These are phyloP conservation scores for Aspergillus cejpii DNA, from an alignment of 2,329 filamentous ascomycete species.

Conservation along the genomic window DNA sequence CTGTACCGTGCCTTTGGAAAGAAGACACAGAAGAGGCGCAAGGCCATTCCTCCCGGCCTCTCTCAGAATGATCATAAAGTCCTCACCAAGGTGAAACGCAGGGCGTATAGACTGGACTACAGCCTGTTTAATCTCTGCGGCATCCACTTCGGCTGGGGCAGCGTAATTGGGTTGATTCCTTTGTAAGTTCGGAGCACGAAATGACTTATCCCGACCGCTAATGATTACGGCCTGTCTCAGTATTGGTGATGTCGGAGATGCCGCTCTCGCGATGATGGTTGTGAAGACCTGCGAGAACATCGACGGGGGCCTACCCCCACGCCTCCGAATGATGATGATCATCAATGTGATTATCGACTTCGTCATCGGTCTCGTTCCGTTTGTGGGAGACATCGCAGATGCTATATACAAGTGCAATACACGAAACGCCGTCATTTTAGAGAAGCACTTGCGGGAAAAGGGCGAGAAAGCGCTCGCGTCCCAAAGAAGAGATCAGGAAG, in stretches of 20 bases:
- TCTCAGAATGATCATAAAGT: constrained; percentile 74
- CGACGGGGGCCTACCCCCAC: constrained; percentile 61
- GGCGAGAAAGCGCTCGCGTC: constrained; percentile 30
- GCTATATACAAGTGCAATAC: constrained; percentile 46
- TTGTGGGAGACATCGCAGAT: constrained; percentile 45
- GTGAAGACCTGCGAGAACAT: constrained; percentile 65
- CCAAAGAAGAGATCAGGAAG: constrained; percentile 19
- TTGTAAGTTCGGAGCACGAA: constrained; percentile 54
- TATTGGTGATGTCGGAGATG: constrained; percentile 68
- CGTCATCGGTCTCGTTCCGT: constrained; percentile 46
- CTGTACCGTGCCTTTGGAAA: constrained; percentile 58
- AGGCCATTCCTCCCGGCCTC: constrained; percentile 74
- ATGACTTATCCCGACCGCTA: not conserved
- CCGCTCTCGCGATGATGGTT: constrained; percentile 67
- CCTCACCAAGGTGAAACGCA: constrained; percentile 76
- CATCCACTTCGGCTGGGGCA: constrained; percentile 81
- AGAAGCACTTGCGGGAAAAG: constrained; percentile 40
- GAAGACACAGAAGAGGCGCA: constrained; percentile 77
- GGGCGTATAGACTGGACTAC: constrained; percentile 81
- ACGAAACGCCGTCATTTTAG: constrained; percentile 42
- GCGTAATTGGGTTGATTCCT: constrained; percentile 76
- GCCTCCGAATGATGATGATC: constrained; percentile 64
- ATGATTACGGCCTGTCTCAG: constrained; percentile 36
- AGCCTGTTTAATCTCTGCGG: constrained; percentile 74
- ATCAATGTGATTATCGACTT: constrained; percentile 60